phyloP scores from a whole-genome alignment of 306 rosid genomes.

The Luffa acutangula region DNA sequence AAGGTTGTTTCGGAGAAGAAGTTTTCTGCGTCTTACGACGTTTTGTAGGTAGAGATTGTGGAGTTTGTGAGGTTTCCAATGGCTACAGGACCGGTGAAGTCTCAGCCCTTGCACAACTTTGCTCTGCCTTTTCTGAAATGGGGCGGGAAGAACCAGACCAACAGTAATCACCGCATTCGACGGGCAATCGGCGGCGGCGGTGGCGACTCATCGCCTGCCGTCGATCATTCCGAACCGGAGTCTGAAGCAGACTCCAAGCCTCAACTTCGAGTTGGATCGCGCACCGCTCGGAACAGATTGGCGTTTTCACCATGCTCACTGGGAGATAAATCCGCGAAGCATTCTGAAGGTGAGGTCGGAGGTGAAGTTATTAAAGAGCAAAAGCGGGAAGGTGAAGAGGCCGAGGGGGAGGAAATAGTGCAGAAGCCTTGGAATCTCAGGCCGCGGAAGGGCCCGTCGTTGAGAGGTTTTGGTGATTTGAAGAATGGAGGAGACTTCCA shows the following conservation, averaged over 20 bases:
- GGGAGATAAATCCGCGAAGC: slow-evolving; percentile 18
- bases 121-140: slow-evolving; percentile 62
- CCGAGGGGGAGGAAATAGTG: slow-evolving; percentile 21
- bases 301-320: slow-evolving; percentile 21
- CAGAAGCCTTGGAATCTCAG: slow-evolving; percentile 59
- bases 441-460: slow-evolving; percentile 48
- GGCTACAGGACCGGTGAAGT: slow-evolving; percentile 82
- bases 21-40: neutral
- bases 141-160: slow-evolving; percentile 67
- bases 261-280: slow-evolving; percentile 39
- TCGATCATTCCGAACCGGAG: slow-evolving; percentile 17
- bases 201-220: slow-evolving; percentile 26
- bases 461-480: slow-evolving; percentile 24
- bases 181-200: slow-evolving; percentile 37
- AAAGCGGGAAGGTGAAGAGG: slow-evolving; percentile 23
- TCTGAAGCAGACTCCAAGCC: slow-evolving; percentile 27
- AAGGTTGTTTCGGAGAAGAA: neutral
- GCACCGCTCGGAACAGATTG: slow-evolving; percentile 51
- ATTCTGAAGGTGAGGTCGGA: slow-evolving; percentile 23
- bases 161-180: slow-evolving; percentile 42
- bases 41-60: neutral
- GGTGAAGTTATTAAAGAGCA: slow-evolving; percentile 24
- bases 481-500: slow-evolving; percentile 39
- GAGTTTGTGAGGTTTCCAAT: slow-evolving; percentile 17
- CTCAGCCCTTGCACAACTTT: slow-evolving; percentile 90